Base-by-base conservation (phyloP, 495 filamentous ascomycete genomes). In the Cudoniella acicularis region DNA sequence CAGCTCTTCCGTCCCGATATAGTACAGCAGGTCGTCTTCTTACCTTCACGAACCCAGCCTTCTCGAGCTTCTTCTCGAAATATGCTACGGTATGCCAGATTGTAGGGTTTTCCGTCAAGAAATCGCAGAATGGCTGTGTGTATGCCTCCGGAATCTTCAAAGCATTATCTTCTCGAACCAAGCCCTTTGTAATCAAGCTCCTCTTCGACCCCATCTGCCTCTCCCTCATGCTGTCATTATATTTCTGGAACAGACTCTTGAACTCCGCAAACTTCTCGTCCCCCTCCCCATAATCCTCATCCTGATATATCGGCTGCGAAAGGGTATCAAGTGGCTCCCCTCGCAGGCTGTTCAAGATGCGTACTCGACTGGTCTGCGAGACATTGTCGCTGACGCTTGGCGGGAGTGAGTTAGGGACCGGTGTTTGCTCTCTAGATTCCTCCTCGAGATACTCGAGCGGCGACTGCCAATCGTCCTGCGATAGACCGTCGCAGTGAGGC, bases 81-180 rank as follows among this genome's bases (percentile, higher is more conserved):
- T 87, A 81, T 56, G 80, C 79, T 24, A 96, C 89, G 10, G 89
- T 84, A 66, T 98, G 94, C 69, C 93, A 98, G 45, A 96, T 85
- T 8, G 94, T 98, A 0, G 94, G 93, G 69, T 96, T 96, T 24
- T 86, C 75, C 59, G 86, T 88, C 77, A 97, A 85, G 69, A 96
- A 98, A 23, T 90, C 83, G 67, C 86, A 82, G 76, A 95, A 98
- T 0, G 92, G 90, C 69, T 91, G 79, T 2, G 89, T 84, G 70
- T 92, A 96, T 46, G 79, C 82, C 62, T 84, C 82, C 17, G 80
- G 79, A 25, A 67, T 72, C 36, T 66, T 64, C 46, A 63, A 46
- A 11, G 26, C 45, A 45, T 52, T 52, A 0, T 20, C 49, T 17
- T 61, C 46, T 21, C 40, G 23, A 10, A 48, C 40, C 21, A 60